Percentiles rank a stretch among this genome's conserved stretches.
phyloP scores from a whole-genome alignment of 352 stramenopile genomes.

The Globisporangium paddicum region DNA sequence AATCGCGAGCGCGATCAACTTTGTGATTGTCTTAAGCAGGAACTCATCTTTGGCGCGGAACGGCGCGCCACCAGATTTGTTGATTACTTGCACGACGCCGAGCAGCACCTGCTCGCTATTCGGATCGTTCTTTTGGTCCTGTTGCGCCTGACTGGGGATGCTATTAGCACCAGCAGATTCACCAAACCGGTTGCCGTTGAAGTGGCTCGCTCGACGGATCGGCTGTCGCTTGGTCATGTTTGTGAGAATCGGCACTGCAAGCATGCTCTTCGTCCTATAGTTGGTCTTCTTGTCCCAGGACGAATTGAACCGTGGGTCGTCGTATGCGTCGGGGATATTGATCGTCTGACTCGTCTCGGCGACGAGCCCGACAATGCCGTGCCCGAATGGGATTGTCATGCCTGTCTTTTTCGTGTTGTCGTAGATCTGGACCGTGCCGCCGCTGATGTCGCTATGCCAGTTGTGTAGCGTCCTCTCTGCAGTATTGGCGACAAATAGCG shows the following conservation, averaged over 20 bases:
- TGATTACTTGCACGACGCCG: slow-evolving; percentile 78
- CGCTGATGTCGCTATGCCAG: slow-evolving; percentile 72
- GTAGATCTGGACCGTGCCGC: slow-evolving; percentile 49
- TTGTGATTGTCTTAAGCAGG: slow-evolving; percentile 64
- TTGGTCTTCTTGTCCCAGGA: slow-evolving; percentile 79
- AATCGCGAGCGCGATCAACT: slow-evolving; percentile 74
- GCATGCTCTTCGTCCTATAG: slow-evolving; percentile 78
- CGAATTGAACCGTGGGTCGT: slow-evolving; percentile 71
- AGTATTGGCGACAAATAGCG: slow-evolving; percentile 63
- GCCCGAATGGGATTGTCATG: slow-evolving; percentile 69
- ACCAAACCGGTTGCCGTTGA: not conserved
- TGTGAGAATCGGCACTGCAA: slow-evolving; percentile 66
- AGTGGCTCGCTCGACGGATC: slow-evolving; percentile 13
- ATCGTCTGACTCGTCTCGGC: slow-evolving; percentile 57
- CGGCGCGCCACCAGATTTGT: slow-evolving; percentile 68
- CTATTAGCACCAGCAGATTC: not conserved
- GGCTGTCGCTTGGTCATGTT: slow-evolving; percentile 23
- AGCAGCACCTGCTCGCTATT: slow-evolving; percentile 36
- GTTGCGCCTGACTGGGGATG: not conserved
- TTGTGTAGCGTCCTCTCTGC: slow-evolving; percentile 51
- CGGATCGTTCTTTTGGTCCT: not conserved
- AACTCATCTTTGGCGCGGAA: slow-evolving; percentile 82
- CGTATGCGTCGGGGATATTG: slow-evolving; percentile 74
- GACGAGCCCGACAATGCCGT: slow-evolving; percentile 69
- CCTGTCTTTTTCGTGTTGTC: slow-evolving; percentile 27